Evolutionary conservation across 176 grass and related monocot genomes (phyloP), one percentile per base, ranked within the genome.

Genomic region (Carex parvula): DNA sequence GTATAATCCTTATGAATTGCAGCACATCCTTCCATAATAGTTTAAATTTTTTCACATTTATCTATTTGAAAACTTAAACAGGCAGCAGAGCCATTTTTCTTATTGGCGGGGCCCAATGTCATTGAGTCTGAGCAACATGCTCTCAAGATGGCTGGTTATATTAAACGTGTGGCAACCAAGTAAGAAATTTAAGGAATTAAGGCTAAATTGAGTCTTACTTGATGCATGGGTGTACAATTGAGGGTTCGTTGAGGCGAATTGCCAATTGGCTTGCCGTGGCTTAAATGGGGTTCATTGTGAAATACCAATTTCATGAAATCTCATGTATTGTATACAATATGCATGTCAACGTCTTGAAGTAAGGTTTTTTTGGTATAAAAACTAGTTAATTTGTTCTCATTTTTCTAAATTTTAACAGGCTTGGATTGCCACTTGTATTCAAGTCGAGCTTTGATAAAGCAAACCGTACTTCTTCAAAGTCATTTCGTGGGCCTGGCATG

Each of bases 361-460:
- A 50, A 11, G 67, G 57, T n/a, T 58, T 79, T 57, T 57, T 5
- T 12, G 42, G 26, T 9, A 81, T 57, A n/a, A 33, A 29, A 21
- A 58, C 0, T 11, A 79, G 6, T 33, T 33, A 22, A 20, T 13
- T 53, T 84, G n/a, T 9, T n/a, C 50, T 79, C 83, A 6, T 72
- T 46, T 29, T 0, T 86, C 85, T 16, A 41, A 48, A 32, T 52
- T 41, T 41, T 64, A 18, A 46, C 83, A 97, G 95, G 84, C 89
- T 97, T 66, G 92, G 92, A 11, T 78, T 97, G 64, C 92, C 89
- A 39, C 87, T 97, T 42, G 92, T 97, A 67, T 97, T 97, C 86
- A 97, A 97, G 83, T 92, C 90, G 8, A 97, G 95, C 82, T 97
- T 97, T 83, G 95, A 97, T 69, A 97, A 97, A 84, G 95, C 95